Conservation (phyloP, 2,329 filamentous ascomycete genomes). For the Epicoccum nigrum region DNA sequence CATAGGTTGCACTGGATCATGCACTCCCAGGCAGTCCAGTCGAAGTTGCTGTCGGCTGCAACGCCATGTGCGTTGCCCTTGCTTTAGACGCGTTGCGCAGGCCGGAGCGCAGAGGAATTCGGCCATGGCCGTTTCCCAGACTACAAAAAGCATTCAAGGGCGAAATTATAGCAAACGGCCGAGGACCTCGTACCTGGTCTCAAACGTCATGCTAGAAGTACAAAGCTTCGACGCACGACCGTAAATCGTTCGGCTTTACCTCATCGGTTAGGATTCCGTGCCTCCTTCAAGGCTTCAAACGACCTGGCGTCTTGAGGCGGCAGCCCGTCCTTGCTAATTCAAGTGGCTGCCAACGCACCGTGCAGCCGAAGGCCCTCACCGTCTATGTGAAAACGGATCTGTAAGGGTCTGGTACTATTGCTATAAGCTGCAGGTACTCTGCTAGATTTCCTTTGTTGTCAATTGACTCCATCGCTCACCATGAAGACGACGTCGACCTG, state of each 20-base stretch:
- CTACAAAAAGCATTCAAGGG: slow-evolving; percentile 26
- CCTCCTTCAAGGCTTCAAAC: slow-evolving; percentile 28
- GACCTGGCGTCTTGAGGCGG: slow-evolving; percentile 36
- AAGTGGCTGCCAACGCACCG: slow-evolving; percentile 45
- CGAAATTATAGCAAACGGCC: slow-evolving; percentile 21
- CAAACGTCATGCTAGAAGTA: slow-evolving; percentile 37
- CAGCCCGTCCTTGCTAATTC: slow-evolving; percentile 29
- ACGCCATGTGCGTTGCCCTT: slow-evolving; percentile 15
- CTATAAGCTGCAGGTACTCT: slow-evolving; percentile 36
- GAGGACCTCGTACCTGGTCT: slow-evolving; percentile 20
- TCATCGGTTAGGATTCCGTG: slow-evolving; percentile 24
- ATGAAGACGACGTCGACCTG: slow-evolving; percentile 29
- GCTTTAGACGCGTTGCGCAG: slow-evolving; percentile 5
- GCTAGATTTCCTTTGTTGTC: slow-evolving; percentile 20
- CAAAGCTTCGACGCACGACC: slow-evolving; percentile 38
- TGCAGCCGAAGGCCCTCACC: slow-evolving; percentile 35
- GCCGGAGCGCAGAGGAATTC: slow-evolving; percentile 5
- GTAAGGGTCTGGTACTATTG: slow-evolving; percentile 21
- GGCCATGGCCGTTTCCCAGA: slow-evolving; percentile 28
- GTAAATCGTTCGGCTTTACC: slow-evolving; percentile 23
- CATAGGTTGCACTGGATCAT: slow-evolving; percentile 28
- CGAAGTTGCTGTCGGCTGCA: slow-evolving; percentile 17
- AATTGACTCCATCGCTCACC: slow-evolving; percentile 23
- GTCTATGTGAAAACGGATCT: slow-evolving; percentile 15
- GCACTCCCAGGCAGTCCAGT: background rate